Conservation (phyloP, 768 basidiomycete species). For the Lactarius hatsudake region DNA sequence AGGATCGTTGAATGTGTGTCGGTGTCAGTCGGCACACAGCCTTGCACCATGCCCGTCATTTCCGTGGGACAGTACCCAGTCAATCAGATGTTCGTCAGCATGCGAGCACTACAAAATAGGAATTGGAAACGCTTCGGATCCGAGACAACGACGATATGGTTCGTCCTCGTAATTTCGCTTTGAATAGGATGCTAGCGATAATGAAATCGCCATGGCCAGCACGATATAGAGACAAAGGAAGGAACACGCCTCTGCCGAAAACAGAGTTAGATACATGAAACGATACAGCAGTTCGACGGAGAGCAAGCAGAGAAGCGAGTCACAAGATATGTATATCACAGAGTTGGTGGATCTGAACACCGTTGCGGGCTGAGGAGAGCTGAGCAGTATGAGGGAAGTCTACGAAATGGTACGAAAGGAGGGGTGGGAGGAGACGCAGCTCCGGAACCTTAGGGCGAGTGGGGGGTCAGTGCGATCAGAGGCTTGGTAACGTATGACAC, state of each 20-base stretch:
- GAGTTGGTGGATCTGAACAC: conserved; percentile 18
- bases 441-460: conserved; percentile 1
- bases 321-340: conserved; percentile 26
- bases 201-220: background rate
- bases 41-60: conserved; percentile 4
- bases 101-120: background rate
- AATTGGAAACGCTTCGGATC: background rate
- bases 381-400: conserved; percentile 11
- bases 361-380: conserved; percentile 12
- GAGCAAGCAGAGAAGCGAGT: conserved; percentile 5
- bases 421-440: background rate
- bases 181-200: background rate
- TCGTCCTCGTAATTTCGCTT: background rate
- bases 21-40: background rate
- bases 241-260: background rate
- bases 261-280: background rate
- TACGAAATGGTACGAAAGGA: conserved; percentile 3
- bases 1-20: background rate
- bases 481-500: conserved; percentile 6
- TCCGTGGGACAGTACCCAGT: conserved; percentile 2
- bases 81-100: background rate
- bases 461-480: background rate
- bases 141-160: background rate
- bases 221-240: background rate
- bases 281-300: conserved; percentile 20